Percentiles rank a stretch among this genome's conserved stretches.
Evolutionary conservation across 2,329 filamentous ascomycete species (phyloP).

Genomic region (Arachnopeziza araneosa): DNA sequence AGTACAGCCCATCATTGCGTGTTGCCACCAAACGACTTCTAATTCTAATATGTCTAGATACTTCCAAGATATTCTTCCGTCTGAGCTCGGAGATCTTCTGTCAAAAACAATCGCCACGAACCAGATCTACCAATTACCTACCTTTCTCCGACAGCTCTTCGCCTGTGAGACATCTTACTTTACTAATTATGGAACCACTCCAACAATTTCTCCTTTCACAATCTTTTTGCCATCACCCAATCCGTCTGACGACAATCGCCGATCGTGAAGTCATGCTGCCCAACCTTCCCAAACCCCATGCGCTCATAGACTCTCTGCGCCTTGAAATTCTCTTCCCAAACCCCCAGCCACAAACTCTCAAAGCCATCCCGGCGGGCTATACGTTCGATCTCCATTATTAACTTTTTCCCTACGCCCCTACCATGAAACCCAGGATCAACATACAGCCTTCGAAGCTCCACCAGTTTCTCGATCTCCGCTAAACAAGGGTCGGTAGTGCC

Average conservation of each 20-base stretch:
- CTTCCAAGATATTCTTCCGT: too few relatives aligned
- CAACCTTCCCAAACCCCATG: constrained; percentile 37
- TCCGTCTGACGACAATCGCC: constrained; percentile 39
- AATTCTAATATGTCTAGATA: too few relatives aligned
- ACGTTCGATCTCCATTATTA: constrained; percentile 29
- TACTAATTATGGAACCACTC: too few relatives aligned
- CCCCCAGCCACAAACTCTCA: constrained; percentile 40
- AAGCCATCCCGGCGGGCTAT: constrained; percentile 35
- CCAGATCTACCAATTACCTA: too few relatives aligned
- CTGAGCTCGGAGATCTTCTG: too few relatives aligned
- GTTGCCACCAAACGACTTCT: too few relatives aligned
- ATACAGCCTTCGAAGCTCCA: constrained; percentile 42
- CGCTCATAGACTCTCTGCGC: constrained; percentile 37
- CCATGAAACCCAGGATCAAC: constrained; percentile 34
- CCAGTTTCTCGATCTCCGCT: constrained; percentile 21
- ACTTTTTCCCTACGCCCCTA: constrained; percentile 33
- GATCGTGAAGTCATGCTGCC: constrained; percentile 38
- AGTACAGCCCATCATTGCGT: too few relatives aligned
- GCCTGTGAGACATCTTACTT: too few relatives aligned
- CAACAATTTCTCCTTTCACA: neutral
- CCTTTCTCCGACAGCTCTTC: too few relatives aligned
- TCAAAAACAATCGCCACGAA: too few relatives aligned
- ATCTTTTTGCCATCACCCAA: constrained; percentile 31
- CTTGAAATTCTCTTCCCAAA: constrained; percentile 41
- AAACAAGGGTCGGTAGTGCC: constrained; percentile 36